These are phyloP conservation scores for Arthrobotrys entomopaga DNA, from an alignment of 2,329 filamentous ascomycete genomes.

Conservation along the genomic window DNA sequence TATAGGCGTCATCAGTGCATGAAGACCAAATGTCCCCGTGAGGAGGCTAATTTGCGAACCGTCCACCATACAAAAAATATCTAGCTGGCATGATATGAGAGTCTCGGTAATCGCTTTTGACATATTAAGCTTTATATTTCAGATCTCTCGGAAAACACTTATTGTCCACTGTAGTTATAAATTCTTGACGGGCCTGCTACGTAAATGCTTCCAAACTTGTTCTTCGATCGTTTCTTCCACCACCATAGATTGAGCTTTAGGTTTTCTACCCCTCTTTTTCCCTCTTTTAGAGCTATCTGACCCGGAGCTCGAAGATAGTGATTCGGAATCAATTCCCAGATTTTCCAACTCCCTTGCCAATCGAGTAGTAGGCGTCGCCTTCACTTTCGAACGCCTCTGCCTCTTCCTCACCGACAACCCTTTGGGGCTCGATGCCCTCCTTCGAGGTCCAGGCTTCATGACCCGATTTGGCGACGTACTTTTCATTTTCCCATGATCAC, in stretches of 20 bases:
- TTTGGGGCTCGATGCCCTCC: neutral
- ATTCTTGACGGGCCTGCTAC: constrained; percentile 35
- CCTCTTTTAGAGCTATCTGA: neutral
- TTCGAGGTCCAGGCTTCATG: neutral
- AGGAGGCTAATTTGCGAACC: too few relatives aligned
- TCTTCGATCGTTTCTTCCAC: constrained; percentile 24
- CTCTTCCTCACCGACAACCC: neutral
- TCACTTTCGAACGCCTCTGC: neutral
- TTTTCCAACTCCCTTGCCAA: constrained; percentile 15
- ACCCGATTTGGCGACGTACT: neutral
- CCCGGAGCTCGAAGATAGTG: constrained; percentile 11
- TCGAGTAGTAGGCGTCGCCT: constrained; percentile 9
- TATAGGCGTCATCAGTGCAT: neutral
- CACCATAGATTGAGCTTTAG: neutral
- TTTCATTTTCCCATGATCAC: neutral
- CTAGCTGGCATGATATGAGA: too few relatives aligned
- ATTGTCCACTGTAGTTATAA: neutral
- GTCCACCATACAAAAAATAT: too few relatives aligned
- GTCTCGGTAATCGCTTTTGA: too few relatives aligned
- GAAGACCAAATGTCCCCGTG: too few relatives aligned
- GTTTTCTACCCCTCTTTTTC: constrained; percentile 1
- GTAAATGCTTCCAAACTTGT: constrained; percentile 42
- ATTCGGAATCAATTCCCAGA: constrained; percentile 24
- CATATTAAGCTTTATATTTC: too few relatives aligned
- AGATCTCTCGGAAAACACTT: too few relatives aligned